Percentiles rank a stretch among this genome's conserved stretches.
These are phyloP conservation scores for Prinsepia uniflora DNA, from an alignment of 306 rosid genomes.

Conservation along the genomic window DNA sequence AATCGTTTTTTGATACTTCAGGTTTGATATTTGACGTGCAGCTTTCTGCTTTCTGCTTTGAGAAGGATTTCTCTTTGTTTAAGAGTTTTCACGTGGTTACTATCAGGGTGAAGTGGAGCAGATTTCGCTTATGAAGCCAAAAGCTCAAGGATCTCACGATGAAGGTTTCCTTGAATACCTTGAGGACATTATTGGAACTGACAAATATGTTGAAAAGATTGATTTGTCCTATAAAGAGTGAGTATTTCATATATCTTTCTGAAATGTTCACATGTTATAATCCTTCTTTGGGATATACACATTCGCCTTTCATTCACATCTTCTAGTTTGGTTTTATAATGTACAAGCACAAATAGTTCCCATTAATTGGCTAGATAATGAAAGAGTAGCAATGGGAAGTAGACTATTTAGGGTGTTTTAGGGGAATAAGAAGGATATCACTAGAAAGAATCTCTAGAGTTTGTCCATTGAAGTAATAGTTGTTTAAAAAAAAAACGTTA, in stretches of 20 bases:
- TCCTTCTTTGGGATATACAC: background rate
- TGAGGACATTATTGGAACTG: constrained; percentile 91
- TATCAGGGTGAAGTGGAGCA: constrained; percentile 95
- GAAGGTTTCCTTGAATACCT: constrained; percentile 97
- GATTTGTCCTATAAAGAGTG: constrained; percentile 76
- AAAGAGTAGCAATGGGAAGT: background rate
- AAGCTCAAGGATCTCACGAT: constrained; percentile 96
- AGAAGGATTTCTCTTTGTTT: constrained; percentile 10
- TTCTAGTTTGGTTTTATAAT: background rate
- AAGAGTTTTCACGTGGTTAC: constrained; percentile 30
- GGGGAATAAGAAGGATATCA: background rate
- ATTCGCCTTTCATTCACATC: background rate
- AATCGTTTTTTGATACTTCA: constrained; percentile 93
- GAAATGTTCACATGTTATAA: background rate
- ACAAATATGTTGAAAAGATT: constrained; percentile 83
- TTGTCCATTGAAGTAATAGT: background rate
- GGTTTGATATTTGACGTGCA: constrained; percentile 35
- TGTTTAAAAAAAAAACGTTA: background rate
- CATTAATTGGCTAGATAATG: background rate
- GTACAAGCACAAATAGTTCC: background rate
- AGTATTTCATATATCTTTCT: constrained; percentile 37
- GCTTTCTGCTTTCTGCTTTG: background rate
- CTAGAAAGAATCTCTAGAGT: background rate
- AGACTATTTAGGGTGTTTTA: background rate
- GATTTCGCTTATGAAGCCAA: constrained; percentile 96